Percentiles rank a stretch among this genome's conserved stretches.
phyloP scores from a whole-genome alignment of 192 early-diverging fungal species.

The Linnemannia schmuckeri region DNA sequence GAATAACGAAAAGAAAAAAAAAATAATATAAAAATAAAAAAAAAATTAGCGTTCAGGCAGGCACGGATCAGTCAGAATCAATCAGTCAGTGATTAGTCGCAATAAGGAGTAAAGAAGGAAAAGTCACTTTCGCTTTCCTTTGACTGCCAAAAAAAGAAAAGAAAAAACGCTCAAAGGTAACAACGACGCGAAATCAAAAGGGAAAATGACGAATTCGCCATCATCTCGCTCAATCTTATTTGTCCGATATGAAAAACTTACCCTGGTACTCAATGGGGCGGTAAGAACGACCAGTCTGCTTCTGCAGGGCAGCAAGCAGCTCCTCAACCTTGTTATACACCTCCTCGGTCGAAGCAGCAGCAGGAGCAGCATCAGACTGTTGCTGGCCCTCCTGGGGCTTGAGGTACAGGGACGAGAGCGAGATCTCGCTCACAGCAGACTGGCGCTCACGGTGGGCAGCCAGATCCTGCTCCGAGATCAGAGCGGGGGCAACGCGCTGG shows the following conservation, averaged over 20 bases:
- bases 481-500: conserved; percentile 42
- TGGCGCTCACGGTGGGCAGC: conserved; percentile 51
- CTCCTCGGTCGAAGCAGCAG: conserved; percentile 58
- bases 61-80: neutral
- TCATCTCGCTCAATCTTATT: conserved; percentile 9
- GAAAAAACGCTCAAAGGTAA: neutral
- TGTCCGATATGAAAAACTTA: conserved; percentile 22
- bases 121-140: neutral
- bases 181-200: conserved; percentile 28
- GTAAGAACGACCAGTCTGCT: conserved; percentile 72
- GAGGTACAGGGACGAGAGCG: conserved; percentile 42
- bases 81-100: neutral
- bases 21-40: neutral
- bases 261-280: conserved; percentile 78
- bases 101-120: neutral
- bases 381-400: conserved; percentile 21
- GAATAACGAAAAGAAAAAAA: neutral
- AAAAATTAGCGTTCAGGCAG: no score
- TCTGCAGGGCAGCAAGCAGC: conserved; percentile 29
- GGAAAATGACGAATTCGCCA: conserved; percentile 43
- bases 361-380: conserved; percentile 22
- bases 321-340: conserved; percentile 67
- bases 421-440: conserved; percentile 51
- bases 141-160: neutral
- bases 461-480: conserved; percentile 61